Evolutionary conservation across 1,284 basidiomycete genomes (phyloP).

Genomic region (Ceratobasidium sp.): DNA sequence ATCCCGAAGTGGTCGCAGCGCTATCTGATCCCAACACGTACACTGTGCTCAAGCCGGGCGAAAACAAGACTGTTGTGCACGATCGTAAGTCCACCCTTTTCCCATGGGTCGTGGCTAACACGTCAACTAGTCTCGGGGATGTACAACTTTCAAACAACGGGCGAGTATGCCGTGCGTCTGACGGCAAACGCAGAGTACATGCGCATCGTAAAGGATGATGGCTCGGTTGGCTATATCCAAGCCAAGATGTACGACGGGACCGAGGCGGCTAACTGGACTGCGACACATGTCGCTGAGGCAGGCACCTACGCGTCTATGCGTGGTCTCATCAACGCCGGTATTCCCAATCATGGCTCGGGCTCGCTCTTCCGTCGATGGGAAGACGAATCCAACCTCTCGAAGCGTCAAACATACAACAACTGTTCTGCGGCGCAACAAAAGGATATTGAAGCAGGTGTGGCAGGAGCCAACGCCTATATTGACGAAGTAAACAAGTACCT

Average conservation of each 20-base stretch:
- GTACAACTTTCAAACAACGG: constrained; percentile 34
- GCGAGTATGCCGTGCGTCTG: constrained; percentile 17
- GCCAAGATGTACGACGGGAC: constrained; percentile 30
- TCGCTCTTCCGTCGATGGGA: constrained; percentile 13
- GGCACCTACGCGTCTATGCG: constrained; percentile 18
- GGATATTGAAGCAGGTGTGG: background rate
- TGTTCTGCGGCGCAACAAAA: constrained; percentile 18
- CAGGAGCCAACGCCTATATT: constrained; percentile 32
- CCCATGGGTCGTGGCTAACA: background rate
- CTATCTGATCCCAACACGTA: constrained; percentile 25
- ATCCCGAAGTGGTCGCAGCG: background rate
- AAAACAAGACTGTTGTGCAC: constrained; percentile 35
- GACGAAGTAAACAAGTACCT: constrained; percentile 36
- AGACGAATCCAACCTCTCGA: constrained; percentile 8
- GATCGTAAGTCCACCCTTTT: constrained; percentile 22
- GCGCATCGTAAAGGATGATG: constrained; percentile 23
- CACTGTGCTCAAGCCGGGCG: constrained; percentile 32
- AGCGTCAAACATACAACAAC: constrained; percentile 25
- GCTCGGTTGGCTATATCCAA: constrained; percentile 15
- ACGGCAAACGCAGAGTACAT: constrained; percentile 32
- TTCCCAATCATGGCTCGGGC: constrained; percentile 3
- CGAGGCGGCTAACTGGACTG: constrained; percentile 32
- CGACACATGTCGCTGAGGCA: background rate
- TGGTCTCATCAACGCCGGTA: constrained; percentile 17
- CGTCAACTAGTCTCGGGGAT: constrained; percentile 30